These are phyloP conservation scores for Phytophthora idaei DNA, from an alignment of 352 stramenopile genomes.

Conservation along the genomic window DNA sequence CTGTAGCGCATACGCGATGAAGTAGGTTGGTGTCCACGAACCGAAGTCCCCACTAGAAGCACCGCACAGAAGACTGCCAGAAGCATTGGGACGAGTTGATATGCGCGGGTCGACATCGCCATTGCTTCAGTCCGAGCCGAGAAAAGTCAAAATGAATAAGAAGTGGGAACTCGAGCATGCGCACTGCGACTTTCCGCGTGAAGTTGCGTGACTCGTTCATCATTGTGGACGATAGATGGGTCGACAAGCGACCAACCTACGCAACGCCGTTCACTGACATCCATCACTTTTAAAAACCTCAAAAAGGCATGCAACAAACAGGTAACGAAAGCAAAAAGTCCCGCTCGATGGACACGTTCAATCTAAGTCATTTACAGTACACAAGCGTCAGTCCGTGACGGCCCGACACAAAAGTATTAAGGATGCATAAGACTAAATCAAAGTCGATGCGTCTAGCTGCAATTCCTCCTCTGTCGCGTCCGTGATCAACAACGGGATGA, in stretches of 20 bases:
- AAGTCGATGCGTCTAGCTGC: constrained; percentile 10
- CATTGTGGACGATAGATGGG: constrained; percentile 12
- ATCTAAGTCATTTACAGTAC: constrained; percentile 33
- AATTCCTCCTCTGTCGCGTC: constrained; percentile 35
- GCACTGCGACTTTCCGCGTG: not conserved
- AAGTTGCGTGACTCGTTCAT: no score
- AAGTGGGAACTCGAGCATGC: not conserved
- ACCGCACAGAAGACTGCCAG: constrained; percentile 1
- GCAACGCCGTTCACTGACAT: constrained; percentile 5
- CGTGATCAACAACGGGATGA: constrained; percentile 66
- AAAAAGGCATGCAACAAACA: no score
- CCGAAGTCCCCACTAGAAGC: constrained; percentile 12
- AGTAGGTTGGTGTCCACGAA: not conserved
- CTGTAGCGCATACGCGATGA: constrained; percentile 18
- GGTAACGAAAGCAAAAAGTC: not conserved
- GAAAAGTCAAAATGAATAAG: constrained; percentile 16
- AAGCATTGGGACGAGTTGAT: not conserved
- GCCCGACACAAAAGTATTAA: not conserved
- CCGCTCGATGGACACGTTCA: constrained; percentile 20
- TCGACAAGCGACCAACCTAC: constrained; percentile 1
- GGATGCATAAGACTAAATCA: constrained; percentile 8
- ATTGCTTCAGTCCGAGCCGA: not conserved
- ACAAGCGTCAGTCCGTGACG: constrained; percentile 15
- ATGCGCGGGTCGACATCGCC: not conserved
- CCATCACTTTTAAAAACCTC: constrained; percentile 12